Evolutionary conservation across 805 yeast species (phyloP), one percentile per base, ranked within the genome.

Genomic region (Metschnikowia arizonensis): DNA sequence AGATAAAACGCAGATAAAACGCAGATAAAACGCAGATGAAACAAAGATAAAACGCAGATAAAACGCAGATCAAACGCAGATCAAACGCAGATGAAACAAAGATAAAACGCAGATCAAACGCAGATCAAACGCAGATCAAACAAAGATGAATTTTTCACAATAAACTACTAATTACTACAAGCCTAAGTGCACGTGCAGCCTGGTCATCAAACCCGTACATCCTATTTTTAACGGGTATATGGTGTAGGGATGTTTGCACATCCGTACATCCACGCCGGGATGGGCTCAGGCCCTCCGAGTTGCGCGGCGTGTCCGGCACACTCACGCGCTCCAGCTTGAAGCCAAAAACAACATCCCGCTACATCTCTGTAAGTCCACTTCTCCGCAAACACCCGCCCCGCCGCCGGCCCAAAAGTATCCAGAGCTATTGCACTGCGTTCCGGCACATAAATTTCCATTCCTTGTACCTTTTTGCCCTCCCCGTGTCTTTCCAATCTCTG

Each of bases 271-370:
- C 33, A 31, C 14, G n/a, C 21, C 9, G 6, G 24, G 24, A 5
- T 6, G 24, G 24, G 24, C 6, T 9, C 36, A 11, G 36, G 7
- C 36, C 36, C 36, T 14, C 42, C 33, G 33, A 12, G 25, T 31
- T 28, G 37, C 37, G 31, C 31, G 36, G 36, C 43, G 36, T 31
- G 43, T 40, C 37, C 36, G 24, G 36, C 43, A 14, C 42, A 39
- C 23, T 39, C 42, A 18, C 35, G 21, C 42, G 21, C 23, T 12
- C 15, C 15, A n/a, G 30, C n/a, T n/a, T n/a, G 31, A 11, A 11
- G 34, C 30, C 34, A 31, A 29, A 29, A 39, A 39, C 34, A 39
- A 39, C 42, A 39, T 30, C 42, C 40, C n/a, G 18, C 18, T 28
- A 28, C 25, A 14, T 31, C 33, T 15, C 8, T n/a, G 12, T 7